Conservation (phyloP, 495 filamentous ascomycete species). For the Chaetomium cochliodes region DNA sequence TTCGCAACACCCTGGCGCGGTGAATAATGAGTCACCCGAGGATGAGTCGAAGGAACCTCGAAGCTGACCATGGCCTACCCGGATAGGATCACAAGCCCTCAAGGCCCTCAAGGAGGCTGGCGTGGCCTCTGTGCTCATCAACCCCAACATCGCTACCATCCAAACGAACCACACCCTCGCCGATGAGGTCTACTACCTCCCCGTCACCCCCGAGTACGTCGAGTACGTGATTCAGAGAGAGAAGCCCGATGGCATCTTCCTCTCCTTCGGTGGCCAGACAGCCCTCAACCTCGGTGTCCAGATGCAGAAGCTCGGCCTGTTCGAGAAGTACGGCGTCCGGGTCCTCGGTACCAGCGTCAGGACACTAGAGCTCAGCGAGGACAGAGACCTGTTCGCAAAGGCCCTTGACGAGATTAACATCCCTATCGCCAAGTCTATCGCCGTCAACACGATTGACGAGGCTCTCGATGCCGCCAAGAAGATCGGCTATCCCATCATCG, state of each 20-base stretch:
- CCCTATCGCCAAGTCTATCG: conserved; percentile 92
- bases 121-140: conserved; percentile 92
- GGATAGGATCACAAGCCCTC: conserved; percentile 84
- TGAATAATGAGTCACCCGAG: conserved; percentile 38
- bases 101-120: conserved; percentile 97
- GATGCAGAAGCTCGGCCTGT: conserved; percentile 94
- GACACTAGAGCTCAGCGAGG: conserved; percentile 91
- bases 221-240: conserved; percentile 95
- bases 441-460: conserved; percentile 85
- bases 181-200: conserved; percentile 98
- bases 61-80: conserved; percentile 27
- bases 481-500: conserved; percentile 95
- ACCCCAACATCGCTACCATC: conserved; percentile 98
- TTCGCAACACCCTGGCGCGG: conserved; percentile 20
- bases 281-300: conserved; percentile 93
- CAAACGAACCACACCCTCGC: conserved; percentile 94
- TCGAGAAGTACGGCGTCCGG: conserved; percentile 90
- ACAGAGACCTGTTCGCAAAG: conserved; percentile 92
- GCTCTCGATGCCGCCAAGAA: conserved; percentile 79
- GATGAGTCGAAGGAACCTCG: conserved; percentile 1
- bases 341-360: conserved; percentile 93
- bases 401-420: conserved; percentile 88
- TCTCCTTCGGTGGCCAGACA: conserved; percentile 96
- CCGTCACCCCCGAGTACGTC: conserved; percentile 93
- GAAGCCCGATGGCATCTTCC: conserved; percentile 92